Base-by-base conservation (phyloP, 148 eudicot genomes). In the Pouteria glomerata region DNA sequence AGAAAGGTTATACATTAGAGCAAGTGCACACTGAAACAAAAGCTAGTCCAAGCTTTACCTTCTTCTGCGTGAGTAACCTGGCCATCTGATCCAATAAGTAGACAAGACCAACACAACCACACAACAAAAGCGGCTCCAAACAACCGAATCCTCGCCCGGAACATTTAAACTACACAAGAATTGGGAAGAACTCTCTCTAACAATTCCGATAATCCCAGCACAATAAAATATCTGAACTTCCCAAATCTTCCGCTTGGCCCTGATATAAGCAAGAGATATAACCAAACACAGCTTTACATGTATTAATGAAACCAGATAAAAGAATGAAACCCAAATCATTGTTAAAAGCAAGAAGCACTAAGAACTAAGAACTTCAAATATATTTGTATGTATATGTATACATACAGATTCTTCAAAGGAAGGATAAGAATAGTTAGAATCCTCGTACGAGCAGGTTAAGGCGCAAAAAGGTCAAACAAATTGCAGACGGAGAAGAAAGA, bases 1-100 rank as follows among this genome's bases (percentile, higher is more conserved):
- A 23, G 11, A 23, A 44, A 64, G n/a, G 6, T 18, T 21, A 29
- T 10, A 29, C 45, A 37, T 13, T 16, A 37, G 12, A 48, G 14
- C 75, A 72, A 48, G 16, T 48, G 6, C 29, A 31, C 19, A 24
- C 31, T 50, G n/a, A 23, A 48, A 11, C 56, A 74, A 42, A 24
- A 74, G 48, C 66, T 21, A 19, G 37, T 24, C 27, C 35, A 41
- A 57, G 48, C 1, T 10, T 76, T 70, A 76, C 79, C 74, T 76
- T 76, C 79, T 6, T 21, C 65, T 1, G 74, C 74, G 57, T 45
- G 65, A 15, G 63, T 53, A 70, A 76, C 59, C 68, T 76, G 74
- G 44, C 64, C 69, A 29, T 44, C 47, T 53, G 64, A 67, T 41
- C 74, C 74, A 63, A 5, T 55, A 33, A 70, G 50, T 37, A 70